phyloP scores from a whole-genome alignment of 805 yeast genomes.

The Sugiyamaella floridensis region DNA sequence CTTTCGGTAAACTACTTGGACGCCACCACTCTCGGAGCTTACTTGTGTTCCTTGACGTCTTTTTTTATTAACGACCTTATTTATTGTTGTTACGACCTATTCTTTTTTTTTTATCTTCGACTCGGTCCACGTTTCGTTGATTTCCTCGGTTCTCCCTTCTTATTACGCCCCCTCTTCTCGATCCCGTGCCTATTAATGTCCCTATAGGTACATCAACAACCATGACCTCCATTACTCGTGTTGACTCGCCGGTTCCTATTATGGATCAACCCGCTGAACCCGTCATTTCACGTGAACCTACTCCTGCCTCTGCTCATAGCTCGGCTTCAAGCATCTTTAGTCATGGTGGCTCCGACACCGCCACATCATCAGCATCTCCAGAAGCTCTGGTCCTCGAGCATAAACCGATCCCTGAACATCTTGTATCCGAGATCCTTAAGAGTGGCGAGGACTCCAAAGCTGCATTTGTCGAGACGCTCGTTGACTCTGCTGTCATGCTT shows the following conservation, averaged over 20 bases:
- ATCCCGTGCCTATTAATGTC: not conserved
- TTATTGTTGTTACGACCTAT: constrained; percentile 1
- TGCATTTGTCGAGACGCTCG: constrained; percentile 20
- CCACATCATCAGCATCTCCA: constrained; percentile 2
- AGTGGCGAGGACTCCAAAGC: constrained; percentile 7
- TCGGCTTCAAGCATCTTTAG: constrained; percentile 2
- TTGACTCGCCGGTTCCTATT: not conserved
- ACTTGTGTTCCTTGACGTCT: not conserved
- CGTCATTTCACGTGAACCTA: not conserved
- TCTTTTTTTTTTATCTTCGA: not conserved
- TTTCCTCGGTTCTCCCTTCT: not conserved
- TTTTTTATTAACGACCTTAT: constrained; percentile 1
- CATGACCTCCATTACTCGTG: not conserved
- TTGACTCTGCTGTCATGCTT: constrained; percentile 25
- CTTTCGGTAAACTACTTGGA: not conserved
- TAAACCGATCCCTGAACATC: not conserved
- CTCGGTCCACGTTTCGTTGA: not conserved
- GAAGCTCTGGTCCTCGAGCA: not conserved
- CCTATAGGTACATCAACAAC: not conserved
- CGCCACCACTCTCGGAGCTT: not conserved
- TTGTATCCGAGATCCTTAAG: constrained; percentile 1
- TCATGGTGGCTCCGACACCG: not conserved
- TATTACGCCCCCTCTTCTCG: not conserved
- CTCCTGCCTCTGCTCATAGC: not conserved
- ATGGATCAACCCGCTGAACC: not conserved